Evolutionary conservation across 257 asterid genomes (phyloP).

Genomic region (Petunia axillaris): DNA sequence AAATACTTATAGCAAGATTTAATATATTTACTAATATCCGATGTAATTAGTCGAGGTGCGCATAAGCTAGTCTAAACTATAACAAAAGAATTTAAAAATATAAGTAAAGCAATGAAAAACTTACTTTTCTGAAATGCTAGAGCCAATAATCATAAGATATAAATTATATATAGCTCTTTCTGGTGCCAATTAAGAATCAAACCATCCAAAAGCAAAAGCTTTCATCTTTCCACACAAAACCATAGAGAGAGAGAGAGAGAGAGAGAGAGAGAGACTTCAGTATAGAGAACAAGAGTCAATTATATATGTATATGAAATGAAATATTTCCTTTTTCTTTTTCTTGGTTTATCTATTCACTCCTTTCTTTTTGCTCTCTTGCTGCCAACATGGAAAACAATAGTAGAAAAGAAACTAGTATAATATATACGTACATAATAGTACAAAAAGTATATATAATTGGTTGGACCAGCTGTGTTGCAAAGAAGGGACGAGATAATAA

Average conservation of each 20-base stretch:
- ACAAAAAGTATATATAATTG: not conserved
- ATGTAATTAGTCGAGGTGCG: too few species aligned
- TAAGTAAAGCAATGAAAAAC: not conserved
- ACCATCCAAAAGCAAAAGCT: not conserved
- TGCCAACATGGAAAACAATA: slow-evolving; percentile 26
- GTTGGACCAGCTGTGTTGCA: slow-evolving; percentile 26
- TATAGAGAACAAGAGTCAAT: slow-evolving; percentile 12
- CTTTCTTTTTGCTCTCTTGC: slow-evolving; percentile 21
- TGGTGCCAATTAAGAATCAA: not conserved
- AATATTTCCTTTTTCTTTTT: slow-evolving; percentile 13
- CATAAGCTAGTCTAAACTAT: not conserved
- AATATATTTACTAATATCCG: too few species aligned
- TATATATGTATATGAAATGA: not conserved
- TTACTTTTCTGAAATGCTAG: slow-evolving; percentile 20
- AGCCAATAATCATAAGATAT: slow-evolving; percentile 21
- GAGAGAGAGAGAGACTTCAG: slow-evolving; percentile 16
- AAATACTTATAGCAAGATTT: not conserved
- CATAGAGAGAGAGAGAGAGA: slow-evolving; percentile 15
- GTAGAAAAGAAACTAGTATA: not conserved
- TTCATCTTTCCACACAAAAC: slow-evolving; percentile 18
- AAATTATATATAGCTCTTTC: not conserved
- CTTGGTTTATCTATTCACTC: slow-evolving; percentile 21
- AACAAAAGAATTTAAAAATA: not conserved
- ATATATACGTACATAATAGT: not conserved
- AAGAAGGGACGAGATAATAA: slow-evolving; percentile 22